These are phyloP conservation scores for Colletotrichum noveboracense DNA, from an alignment of 2,329 filamentous ascomycete genomes.

Conservation along the genomic window DNA sequence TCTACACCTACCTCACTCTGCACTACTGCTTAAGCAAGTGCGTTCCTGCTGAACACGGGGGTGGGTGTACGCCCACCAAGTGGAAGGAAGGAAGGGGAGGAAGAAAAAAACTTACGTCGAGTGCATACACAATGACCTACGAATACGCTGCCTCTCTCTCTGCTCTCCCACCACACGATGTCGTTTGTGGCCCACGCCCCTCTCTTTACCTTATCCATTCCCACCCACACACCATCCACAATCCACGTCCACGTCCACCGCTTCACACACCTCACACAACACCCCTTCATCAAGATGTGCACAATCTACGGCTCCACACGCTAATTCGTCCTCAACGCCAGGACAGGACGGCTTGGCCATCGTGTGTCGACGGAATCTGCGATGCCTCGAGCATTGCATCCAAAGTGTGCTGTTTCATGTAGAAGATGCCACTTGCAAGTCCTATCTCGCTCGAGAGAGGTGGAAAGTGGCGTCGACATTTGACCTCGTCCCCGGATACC, in stretches of 20 bases:
- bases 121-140: background rate
- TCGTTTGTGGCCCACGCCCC: background rate
- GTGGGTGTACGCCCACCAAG: background rate
- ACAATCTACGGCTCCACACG: constrained; percentile 13
- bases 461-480: background rate
- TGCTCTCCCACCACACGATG: background rate
- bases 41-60: background rate
- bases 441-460: background rate
- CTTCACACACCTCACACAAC: constrained; percentile 9
- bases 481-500: background rate
- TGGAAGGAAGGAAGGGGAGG: background rate
- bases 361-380: background rate
- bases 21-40: background rate
- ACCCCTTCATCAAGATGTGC: constrained; percentile 15
- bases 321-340: constrained; percentile 8
- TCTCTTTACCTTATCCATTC: background rate
- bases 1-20: background rate
- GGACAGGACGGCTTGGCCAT: constrained; percentile 10
- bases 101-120: background rate
- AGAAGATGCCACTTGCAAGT: constrained; percentile 1
- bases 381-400: background rate
- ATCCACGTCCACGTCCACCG: background rate
- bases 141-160: background rate
- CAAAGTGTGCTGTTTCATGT: constrained; percentile 16
- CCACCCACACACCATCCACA: constrained; percentile 1